These are phyloP conservation scores for Pelargonium myrrhifolium DNA, from an alignment of 441 rosid genomes.

Conservation along the genomic window DNA sequence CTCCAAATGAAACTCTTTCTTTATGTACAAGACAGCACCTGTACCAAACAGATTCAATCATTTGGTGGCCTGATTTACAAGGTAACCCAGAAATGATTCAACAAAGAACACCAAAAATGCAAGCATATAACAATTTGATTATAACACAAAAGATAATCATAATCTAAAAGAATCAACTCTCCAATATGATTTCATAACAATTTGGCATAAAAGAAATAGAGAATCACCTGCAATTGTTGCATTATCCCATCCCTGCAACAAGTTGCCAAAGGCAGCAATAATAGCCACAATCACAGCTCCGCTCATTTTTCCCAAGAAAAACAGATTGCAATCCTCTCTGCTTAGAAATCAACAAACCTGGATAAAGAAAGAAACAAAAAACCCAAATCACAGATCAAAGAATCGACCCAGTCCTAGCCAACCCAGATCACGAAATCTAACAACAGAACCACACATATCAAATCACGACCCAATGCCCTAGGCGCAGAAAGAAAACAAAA, in stretches of 20 bases:
- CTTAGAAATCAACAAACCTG: slow-evolving; percentile 26
- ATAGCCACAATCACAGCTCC: slow-evolving; percentile 92
- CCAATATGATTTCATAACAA: no score
- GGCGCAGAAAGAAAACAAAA: neutral
- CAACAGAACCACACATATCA: neutral
- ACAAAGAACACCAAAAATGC: slow-evolving; percentile 3
- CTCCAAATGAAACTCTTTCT: slow-evolving; percentile 57
- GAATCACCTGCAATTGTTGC: slow-evolving; percentile 87
- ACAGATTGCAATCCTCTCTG: slow-evolving; percentile 21
- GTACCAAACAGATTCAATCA: slow-evolving; percentile 19
- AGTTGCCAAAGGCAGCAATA: slow-evolving; percentile 87
- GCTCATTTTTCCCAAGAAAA: slow-evolving; percentile 44
- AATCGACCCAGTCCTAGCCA: slow-evolving; percentile 17
- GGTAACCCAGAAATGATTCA: neutral
- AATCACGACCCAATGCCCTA: neutral
- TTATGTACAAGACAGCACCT: slow-evolving; percentile 58
- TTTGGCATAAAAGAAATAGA: neutral
- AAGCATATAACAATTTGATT: neutral
- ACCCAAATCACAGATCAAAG: slow-evolving; percentile 19
- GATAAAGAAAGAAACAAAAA: slow-evolving; percentile 9
- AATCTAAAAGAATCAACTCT: no score
- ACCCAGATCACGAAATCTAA: slow-evolving; percentile 12
- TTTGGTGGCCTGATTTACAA: neutral
- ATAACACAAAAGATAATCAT: no score
- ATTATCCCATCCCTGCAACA: slow-evolving; percentile 98